Conservation (phyloP, 2,329 filamentous ascomycete genomes). For the Fusarium sp. region DNA sequence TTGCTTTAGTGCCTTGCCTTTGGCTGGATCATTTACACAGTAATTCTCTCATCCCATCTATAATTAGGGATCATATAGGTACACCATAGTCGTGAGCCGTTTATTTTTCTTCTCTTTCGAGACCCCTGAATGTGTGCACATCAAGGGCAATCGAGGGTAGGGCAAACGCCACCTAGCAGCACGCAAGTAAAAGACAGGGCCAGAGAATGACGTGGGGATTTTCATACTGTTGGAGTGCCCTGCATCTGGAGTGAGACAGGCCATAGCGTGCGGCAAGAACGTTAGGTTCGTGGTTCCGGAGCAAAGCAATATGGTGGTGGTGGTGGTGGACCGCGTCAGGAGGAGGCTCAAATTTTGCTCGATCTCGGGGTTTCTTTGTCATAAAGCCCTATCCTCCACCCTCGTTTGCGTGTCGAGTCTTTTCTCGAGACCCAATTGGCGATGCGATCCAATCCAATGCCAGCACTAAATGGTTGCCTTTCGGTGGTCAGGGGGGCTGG, state of each 20-base stretch:
- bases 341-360: constrained; percentile 35
- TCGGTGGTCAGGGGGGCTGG: constrained; percentile 22
- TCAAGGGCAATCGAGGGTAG: constrained; percentile 28
- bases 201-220: constrained; percentile 7
- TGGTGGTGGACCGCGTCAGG: constrained; percentile 21
- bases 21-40: constrained; percentile 7
- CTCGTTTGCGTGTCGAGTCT: neutral
- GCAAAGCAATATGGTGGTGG: constrained; percentile 28
- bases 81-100: neutral
- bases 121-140: constrained; percentile 20
- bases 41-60: constrained; percentile 23
- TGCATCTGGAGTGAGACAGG: constrained; percentile 35
- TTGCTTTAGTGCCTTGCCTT: constrained; percentile 22
- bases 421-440: constrained; percentile 2
- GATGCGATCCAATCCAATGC: constrained; percentile 15
- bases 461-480: constrained; percentile 7
- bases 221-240: constrained; percentile 14
- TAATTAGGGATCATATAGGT: constrained; percentile 19
- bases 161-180: constrained; percentile 37
- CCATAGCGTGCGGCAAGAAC: constrained; percentile 16
- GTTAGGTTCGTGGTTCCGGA: neutral
- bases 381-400: constrained; percentile 2
- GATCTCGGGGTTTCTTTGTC: constrained; percentile 13
- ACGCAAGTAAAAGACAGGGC: constrained; percentile 9
- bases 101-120: neutral